These are phyloP conservation scores for Tulasnella sp. DNA, from an alignment of 768 basidiomycete species.

Conservation along the genomic window DNA sequence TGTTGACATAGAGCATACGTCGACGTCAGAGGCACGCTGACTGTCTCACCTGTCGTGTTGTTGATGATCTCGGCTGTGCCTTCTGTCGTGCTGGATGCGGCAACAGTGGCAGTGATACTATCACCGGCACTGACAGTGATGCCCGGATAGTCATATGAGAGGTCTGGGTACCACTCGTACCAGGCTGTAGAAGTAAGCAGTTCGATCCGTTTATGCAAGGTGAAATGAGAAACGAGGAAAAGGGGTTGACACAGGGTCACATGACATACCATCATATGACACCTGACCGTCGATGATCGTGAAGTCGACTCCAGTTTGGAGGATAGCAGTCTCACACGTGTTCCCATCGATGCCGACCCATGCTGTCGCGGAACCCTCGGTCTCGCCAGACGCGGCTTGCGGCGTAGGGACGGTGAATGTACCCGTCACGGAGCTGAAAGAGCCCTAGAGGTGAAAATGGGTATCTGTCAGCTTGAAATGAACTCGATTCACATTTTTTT, in stretches of 20 bases:
- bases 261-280: conserved; percentile 26
- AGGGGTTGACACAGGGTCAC: too few relatives aligned
- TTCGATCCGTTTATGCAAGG: conserved; percentile 22
- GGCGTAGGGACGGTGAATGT: conserved; percentile 30
- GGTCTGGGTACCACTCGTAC: conserved; percentile 23
- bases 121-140: conserved; percentile 26
- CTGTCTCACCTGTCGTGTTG: conserved; percentile 23
- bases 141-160: conserved; percentile 27
- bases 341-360: conserved; percentile 29
- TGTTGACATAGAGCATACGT: conserved; percentile 26
- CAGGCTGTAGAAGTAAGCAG: conserved; percentile 21
- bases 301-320: conserved; percentile 31
- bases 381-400: conserved; percentile 20
- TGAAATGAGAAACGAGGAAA: too few relatives aligned
- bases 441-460: conserved; percentile 20
- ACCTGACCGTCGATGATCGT: conserved; percentile 21
- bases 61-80: conserved; percentile 26
- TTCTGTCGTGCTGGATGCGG: conserved; percentile 22
- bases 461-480: too few relatives aligned
- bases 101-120: conserved; percentile 25
- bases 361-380: conserved; percentile 27
- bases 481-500: neutral
- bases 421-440: conserved; percentile 29
- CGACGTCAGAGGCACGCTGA: conserved; percentile 26
- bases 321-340: conserved; percentile 29